Conservation (phyloP, 1,139 yeast species). For the Magnusiomyces paraingens region DNA sequence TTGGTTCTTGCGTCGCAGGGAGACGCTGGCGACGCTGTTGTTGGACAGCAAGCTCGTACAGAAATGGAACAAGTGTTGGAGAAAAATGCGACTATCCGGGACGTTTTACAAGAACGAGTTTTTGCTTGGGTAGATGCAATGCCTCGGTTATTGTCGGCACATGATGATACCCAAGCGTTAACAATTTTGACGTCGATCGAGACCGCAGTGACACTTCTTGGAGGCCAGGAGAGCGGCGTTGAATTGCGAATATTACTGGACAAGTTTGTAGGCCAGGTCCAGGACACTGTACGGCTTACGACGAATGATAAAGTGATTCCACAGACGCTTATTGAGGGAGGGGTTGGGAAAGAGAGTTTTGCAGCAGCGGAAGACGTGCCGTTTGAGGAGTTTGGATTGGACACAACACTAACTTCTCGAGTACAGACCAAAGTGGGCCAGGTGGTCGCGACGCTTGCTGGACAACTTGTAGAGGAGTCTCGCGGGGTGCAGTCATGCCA, state of each 20-base stretch:
- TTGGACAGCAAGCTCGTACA: background rate
- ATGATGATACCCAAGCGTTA: conserved; percentile 25
- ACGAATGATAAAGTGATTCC: conserved; percentile 1
- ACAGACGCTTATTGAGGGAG: background rate
- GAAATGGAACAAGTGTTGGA: conserved; percentile 5
- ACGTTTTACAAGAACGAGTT: conserved; percentile 22
- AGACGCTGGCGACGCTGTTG: background rate
- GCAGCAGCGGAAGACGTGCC: background rate
- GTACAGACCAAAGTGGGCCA: background rate
- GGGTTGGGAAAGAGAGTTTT: background rate
- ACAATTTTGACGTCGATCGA: conserved; percentile 19
- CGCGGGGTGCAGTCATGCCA: too few species aligned
- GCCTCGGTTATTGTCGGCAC: conserved; percentile 26
- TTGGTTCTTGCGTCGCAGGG: conserved; percentile 19
- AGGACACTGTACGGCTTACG: background rate
- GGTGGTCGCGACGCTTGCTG: background rate
- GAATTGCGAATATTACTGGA: conserved; percentile 2
- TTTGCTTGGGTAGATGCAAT: conserved; percentile 30
- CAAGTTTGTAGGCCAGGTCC: conserved; percentile 7
- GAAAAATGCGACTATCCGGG: conserved; percentile 1
- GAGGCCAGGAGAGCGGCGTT: too few species aligned
- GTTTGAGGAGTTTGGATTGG: background rate
- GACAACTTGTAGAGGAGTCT: too few species aligned
- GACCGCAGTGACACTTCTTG: conserved; percentile 18
- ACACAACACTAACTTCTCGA: background rate